Evolutionary conservation across 495 filamentous ascomycete species (phyloP), one percentile per base, ranked within the genome.

Genomic region (Opeltia flavorubescens): DNA sequence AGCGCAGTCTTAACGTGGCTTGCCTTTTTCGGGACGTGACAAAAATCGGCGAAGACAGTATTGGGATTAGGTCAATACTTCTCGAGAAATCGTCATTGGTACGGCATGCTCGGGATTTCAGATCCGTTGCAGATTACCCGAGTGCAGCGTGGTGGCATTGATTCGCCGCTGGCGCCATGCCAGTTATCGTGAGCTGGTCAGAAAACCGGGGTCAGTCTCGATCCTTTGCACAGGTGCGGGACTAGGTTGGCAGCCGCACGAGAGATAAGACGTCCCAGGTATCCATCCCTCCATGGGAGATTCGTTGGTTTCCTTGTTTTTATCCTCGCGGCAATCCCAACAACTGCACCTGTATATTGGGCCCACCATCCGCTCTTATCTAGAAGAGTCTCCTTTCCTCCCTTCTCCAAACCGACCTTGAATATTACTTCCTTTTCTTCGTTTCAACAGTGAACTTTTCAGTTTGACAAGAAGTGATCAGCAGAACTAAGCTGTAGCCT

Each of bases 161-260:
- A 21, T 41, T 41, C 38, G 38, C 38, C 17, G 38, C 20, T 25
- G 18, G 13, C 29, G 21, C 15, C 20, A 6, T 25, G 8, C 38
- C 38, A 41, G 18, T 41, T 41, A 25, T 41, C 20, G 38, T 41
- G 20, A n/a, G n/a, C n/a, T n/a, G n/a, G n/a, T n/a, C n/a, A n/a
- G n/a, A n/a, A n/a, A n/a, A n/a, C n/a, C n/a, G n/a, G n/a, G n/a
- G n/a, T n/a, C n/a, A n/a, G n/a, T n/a, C n/a, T n/a, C n/a, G n/a
- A n/a, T n/a, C n/a, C n/a, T 21, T 9, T 17, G 34, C 18, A 38
- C 34, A 38, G 34, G 34, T 17, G 12, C 15, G 38, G 38, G 21
- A 41, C 38, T 36, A 18, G 38, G 12, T 7, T 4, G 4, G 21
- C 9, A 41, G 18, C 18, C 38, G 21, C 38, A 21, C 38, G 25